Evolutionary conservation across 805 yeast species (phyloP), one percentile per base, ranked within the genome.

Genomic region (Nakazawaea wyomingensis): DNA sequence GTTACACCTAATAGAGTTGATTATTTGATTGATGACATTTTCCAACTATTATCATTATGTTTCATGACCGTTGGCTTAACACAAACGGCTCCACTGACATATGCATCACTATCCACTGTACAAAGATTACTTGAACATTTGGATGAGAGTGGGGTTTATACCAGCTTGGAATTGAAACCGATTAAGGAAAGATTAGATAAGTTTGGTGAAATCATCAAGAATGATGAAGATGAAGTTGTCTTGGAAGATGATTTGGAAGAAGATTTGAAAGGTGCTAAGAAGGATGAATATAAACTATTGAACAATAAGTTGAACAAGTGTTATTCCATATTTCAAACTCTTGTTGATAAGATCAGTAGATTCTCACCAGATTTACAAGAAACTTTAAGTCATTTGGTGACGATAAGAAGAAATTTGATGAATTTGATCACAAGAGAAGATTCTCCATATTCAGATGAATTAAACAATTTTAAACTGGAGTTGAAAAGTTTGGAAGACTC

Each of bases 1-100:
- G n/a, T n/a, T n/a, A 24, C 27, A 60, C 77, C 78, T 37, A 74
- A 72, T 48, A 59, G 62, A 48, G 87, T 85, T 13, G 96, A 90
- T 55, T 68, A 78, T 8, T 72, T 85, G 9, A 69, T 87, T 34
- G 97, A 90, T 60, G 97, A 90, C 54, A 86, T 85, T 18, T 88
- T 91, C 71, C 96, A 91, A 61, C 65, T 93, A 37, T 65, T 91
- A 35, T 84, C 96, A 11, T 70, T 93, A 40, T 84, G 93, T 51
- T 87, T 90, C 61, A 77, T 91, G 55, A 87, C 98, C 2, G 93
- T 95, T 46, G 99, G 99, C 3, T 69, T 88, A 53, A 84, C 85
- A 37, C 82, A 88, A 52, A 76, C 88, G 28, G 96, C 96, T 1
- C 96, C 98, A 1, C 96, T 97, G 4, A 86, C 96, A 1, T 93